Conservation (phyloP, 2,329 filamentous ascomycete genomes). For the Ascochyta clinopodiicola region DNA sequence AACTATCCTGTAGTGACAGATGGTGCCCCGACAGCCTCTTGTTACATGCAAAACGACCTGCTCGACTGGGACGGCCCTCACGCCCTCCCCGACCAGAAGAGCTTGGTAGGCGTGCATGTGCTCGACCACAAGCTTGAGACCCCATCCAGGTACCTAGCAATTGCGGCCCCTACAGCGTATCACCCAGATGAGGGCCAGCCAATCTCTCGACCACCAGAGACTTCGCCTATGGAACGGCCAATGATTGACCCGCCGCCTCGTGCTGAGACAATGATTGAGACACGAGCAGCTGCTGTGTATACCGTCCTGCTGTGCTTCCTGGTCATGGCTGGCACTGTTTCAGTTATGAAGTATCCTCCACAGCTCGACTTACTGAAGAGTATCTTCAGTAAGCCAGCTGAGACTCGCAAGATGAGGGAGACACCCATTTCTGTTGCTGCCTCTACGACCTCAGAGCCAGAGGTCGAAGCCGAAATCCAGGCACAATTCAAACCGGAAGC, state of each 20-base stretch:
- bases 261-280: constrained; percentile 22
- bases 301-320: constrained; percentile 19
- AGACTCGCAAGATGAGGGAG: constrained; percentile 18
- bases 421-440: constrained; percentile 15
- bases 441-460: not conserved
- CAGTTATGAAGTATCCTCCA: constrained; percentile 22
- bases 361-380: constrained; percentile 24
- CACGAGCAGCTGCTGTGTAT: constrained; percentile 17
- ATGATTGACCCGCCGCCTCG: constrained; percentile 31
- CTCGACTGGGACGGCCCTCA: constrained; percentile 37
- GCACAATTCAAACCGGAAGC: not conserved
- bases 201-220: constrained; percentile 29
- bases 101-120: constrained; percentile 50
- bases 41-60: constrained; percentile 54
- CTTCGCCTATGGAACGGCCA: constrained; percentile 27
- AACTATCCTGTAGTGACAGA: constrained; percentile 86
- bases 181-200: constrained; percentile 28
- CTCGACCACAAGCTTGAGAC: constrained; percentile 37
- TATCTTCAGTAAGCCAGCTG: constrained; percentile 22
- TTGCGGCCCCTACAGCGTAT: constrained; percentile 36
- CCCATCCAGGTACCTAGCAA: constrained; percentile 28
- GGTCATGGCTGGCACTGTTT: constrained; percentile 21
- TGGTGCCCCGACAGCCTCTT: constrained; percentile 64
- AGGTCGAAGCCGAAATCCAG: not conserved
- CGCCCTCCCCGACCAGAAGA: constrained; percentile 39